Base-by-base conservation (phyloP, 129 eudicot genomes). In the Mikania micrantha region DNA sequence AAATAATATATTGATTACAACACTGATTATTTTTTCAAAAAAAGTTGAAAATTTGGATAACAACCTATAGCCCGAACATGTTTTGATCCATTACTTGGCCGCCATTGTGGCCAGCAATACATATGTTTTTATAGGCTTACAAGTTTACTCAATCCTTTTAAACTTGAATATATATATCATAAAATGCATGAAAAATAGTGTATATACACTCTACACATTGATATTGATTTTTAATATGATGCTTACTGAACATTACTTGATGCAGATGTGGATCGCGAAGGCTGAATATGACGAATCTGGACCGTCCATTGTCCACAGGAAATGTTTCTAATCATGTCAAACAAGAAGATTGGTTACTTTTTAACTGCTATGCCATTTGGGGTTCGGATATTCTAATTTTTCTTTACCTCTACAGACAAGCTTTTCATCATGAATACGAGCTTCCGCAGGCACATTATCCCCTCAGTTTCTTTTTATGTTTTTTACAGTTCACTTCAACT, bases 261-360 rank as follows among this genome's bases (percentile, higher is more conserved):
- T 19, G 71, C 71, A 66, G 71, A 66, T 66, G 71, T 66, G 71
- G 59, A 66, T 44, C 31, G 79, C 84, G 17, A 80, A 80, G 77
- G 84, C 80, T 54, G 84, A 80, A 57, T 80, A 80, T 32, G 84
- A 80, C 64, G 84, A 80, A 65, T 80, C 84, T 47, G 80, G 84
- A 6, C 84, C 84, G 2, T 80, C 80, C 27, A 80, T 80, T 17
- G 84, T 80, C 49, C 84, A 80, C 78, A 80, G 80, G 77, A 80
- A 80, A 63, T 80, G 84, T 68, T 80, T 80, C 70, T 80, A 75
- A 75, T 56, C 9, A 4, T 6, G 20, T 25, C 38, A 47, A 28
- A 66, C 71, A 17, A 66, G 60, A 28, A 40, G 40, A 48, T 25
- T 4, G 44, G 39, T 66, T 66, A 47, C 59, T 16, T 35, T 50